These are phyloP conservation scores for Suhomyces chickasaworum DNA, from an alignment of 1,139 yeast species.

Conservation along the genomic window DNA sequence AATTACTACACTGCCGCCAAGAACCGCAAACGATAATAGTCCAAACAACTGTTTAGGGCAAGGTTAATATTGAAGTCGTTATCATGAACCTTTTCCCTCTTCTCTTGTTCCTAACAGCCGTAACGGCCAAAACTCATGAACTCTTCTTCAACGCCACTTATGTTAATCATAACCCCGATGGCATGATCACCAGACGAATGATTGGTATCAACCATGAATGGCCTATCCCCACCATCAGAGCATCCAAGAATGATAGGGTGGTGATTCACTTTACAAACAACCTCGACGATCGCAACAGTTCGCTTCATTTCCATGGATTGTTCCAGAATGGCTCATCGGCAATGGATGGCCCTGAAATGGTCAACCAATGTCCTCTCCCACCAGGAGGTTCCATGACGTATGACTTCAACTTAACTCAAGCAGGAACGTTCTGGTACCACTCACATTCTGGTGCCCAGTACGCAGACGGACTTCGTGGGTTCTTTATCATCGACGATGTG, in stretches of 20 bases:
- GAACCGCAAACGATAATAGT: too few relatives aligned
- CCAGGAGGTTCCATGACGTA: slow-evolving; percentile 65
- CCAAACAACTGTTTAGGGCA: not conserved
- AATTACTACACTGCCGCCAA: not conserved
- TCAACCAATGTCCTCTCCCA: slow-evolving; percentile 76
- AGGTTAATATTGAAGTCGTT: not conserved
- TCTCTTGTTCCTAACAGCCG: slow-evolving; percentile 12
- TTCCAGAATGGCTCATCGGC: slow-evolving; percentile 60
- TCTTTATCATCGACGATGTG: slow-evolving; percentile 65
- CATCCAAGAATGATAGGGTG: slow-evolving; percentile 64
- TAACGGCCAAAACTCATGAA: slow-evolving; percentile 48
- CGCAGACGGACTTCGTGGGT: slow-evolving; percentile 78
- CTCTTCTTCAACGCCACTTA: slow-evolving; percentile 57
- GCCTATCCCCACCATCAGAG: slow-evolving; percentile 73
- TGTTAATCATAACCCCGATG: slow-evolving; percentile 68
- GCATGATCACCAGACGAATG: slow-evolving; percentile 48
- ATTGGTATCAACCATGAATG: slow-evolving; percentile 70
- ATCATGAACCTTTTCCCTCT: slow-evolving; percentile 5
- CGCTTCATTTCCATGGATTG: slow-evolving; percentile 77
- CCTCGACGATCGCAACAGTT: slow-evolving; percentile 54
- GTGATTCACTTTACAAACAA: slow-evolving; percentile 60
- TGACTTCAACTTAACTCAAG: slow-evolving; percentile 67
- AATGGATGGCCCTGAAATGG: slow-evolving; percentile 81
- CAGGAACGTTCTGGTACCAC: slow-evolving; percentile 81
- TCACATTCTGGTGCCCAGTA: slow-evolving; percentile 79